These are phyloP conservation scores for Megacollybia platyphylla DNA, from an alignment of 1,284 basidiomycete genomes.

Conservation along the genomic window DNA sequence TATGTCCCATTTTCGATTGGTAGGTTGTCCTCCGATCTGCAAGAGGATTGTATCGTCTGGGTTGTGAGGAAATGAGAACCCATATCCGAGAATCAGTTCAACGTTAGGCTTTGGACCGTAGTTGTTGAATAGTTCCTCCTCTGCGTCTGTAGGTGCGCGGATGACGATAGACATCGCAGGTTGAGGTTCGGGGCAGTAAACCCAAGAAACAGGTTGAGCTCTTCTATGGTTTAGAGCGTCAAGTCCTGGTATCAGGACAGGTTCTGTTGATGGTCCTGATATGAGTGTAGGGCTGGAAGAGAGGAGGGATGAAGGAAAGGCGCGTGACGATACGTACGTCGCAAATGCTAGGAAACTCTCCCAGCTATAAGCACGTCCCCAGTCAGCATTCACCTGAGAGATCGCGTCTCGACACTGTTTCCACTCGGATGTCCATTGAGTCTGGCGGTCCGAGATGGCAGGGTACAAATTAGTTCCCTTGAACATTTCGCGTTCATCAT, in stretches of 20 bases:
- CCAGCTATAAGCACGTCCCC: conserved; percentile 55
- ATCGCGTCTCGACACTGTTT: conserved; percentile 30
- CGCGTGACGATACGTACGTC: conserved; percentile 75
- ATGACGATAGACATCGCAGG: conserved; percentile 27
- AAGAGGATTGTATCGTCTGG: conserved; percentile 79
- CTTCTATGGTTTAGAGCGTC: conserved; percentile 77
- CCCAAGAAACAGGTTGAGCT: conserved; percentile 69
- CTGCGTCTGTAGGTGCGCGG: conserved; percentile 26
- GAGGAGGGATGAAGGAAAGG: conserved; percentile 77
- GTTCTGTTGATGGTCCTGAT: conserved; percentile 41
- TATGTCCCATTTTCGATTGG: conserved; percentile 43
- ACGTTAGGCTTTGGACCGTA: conserved; percentile 80
- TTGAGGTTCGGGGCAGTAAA: conserved; percentile 21
- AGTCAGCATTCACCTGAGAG: conserved; percentile 19
- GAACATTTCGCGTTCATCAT: conserved; percentile 50
- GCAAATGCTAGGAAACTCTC: conserved; percentile 42
- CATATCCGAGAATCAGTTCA: conserved; percentile 80
- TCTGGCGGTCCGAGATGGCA: conserved; percentile 52
- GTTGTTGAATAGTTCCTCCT: conserved; percentile 76
- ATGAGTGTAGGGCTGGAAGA: conserved; percentile 38
- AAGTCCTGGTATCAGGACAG: conserved; percentile 75
- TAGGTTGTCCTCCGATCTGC: conserved; percentile 44
- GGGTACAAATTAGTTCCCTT: conserved; percentile 69
- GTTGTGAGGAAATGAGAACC: conserved; percentile 67
- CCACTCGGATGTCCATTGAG: conserved; percentile 53